Conservation (phyloP, 2,329 filamentous ascomycete genomes). For the Pseudopithomyces chartarum region DNA sequence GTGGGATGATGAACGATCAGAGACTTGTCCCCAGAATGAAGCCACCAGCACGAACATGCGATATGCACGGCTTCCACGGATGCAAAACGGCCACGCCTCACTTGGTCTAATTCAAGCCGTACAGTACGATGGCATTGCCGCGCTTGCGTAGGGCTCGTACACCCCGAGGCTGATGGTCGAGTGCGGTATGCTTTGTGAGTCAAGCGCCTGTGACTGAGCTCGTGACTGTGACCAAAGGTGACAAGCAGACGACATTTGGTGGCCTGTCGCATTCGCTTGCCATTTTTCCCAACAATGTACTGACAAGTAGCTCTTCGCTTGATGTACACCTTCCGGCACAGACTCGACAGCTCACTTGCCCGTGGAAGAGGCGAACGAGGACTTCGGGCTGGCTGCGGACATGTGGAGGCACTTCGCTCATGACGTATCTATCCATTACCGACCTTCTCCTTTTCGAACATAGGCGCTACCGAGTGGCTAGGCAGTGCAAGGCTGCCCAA, state of each 20-base stretch:
- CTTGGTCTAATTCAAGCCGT: slow-evolving; percentile 11
- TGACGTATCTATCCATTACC: not conserved
- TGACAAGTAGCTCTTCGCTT: not conserved
- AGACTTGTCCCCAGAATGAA: slow-evolving; percentile 8
- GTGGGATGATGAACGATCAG: slow-evolving; percentile 9
- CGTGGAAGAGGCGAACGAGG: not conserved
- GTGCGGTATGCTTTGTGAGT: not conserved
- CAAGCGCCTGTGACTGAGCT: slow-evolving; percentile 5
- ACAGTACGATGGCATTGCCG: not conserved
- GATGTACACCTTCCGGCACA: not conserved
- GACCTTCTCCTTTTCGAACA: slow-evolving; percentile 5
- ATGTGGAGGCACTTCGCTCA: not conserved
- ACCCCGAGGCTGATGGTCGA: not conserved
- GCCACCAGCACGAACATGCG: slow-evolving; percentile 20
- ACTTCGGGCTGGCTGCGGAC: not conserved
- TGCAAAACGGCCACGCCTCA: slow-evolving; percentile 15
- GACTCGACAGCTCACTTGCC: not conserved
- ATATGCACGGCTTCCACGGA: slow-evolving; percentile 1
- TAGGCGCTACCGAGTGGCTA: slow-evolving; percentile 2
- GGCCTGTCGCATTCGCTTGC: slow-evolving; percentile 2
- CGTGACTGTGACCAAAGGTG: slow-evolving; percentile 13
- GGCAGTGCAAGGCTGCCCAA: slow-evolving; percentile 14
- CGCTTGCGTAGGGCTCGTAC: not conserved
- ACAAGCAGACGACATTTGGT: slow-evolving; percentile 5
- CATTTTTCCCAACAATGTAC: slow-evolving; percentile 8